These are phyloP conservation scores for Oropetium thomaeum DNA, from an alignment of 176 grass and related monocot species.

Conservation along the genomic window DNA sequence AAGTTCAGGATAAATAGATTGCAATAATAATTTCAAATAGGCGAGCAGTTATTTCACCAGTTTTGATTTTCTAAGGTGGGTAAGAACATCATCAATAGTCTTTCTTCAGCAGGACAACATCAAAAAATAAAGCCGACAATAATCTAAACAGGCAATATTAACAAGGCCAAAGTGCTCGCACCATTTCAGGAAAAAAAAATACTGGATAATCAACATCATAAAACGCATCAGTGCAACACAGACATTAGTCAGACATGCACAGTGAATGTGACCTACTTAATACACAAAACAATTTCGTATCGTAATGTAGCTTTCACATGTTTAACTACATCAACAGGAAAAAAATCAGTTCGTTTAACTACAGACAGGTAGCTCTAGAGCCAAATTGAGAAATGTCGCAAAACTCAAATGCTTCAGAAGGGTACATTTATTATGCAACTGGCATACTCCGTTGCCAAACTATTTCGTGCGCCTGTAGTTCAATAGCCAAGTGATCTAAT, in stretches of 20 bases:
- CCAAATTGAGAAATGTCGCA: background rate
- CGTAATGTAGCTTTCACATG: no score
- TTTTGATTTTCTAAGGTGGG: no score
- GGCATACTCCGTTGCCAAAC: background rate
- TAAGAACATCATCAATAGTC: no score
- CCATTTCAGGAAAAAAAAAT: background rate
- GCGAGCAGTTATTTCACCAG: background rate
- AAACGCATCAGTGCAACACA: no score
- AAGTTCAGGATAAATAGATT: background rate
- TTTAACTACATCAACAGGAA: background rate
- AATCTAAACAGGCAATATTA: background rate
- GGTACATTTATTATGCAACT: background rate
- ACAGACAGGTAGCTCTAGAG: background rate
- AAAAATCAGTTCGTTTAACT: background rate
- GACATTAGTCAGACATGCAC: no score
- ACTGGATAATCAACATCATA: no score
- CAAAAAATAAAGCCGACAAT: background rate
- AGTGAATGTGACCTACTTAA: no score
- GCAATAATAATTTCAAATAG: background rate
- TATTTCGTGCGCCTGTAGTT: no score
- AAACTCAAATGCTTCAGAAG: background rate
- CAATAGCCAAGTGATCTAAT: no score
- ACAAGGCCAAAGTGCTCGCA: background rate
- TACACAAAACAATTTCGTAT: no score
- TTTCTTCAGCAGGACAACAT: background rate